phyloP scores from a whole-genome alignment of 2,329 filamentous ascomycete genomes.

The Fusarium sp. region DNA sequence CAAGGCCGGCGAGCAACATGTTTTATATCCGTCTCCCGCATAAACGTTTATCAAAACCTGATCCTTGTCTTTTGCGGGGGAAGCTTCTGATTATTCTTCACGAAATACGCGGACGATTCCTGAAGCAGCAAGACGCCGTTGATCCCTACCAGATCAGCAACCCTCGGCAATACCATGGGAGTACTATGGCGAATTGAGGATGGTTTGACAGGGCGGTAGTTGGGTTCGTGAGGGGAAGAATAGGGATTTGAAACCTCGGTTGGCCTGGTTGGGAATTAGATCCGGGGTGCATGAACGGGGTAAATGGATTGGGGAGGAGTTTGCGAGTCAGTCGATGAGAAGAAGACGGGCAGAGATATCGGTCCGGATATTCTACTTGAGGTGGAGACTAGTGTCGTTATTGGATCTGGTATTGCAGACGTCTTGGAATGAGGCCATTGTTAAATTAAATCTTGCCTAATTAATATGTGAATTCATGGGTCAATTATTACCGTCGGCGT shows the following conservation, averaged over 20 bases:
- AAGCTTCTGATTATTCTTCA: neutral
- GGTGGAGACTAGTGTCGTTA: neutral
- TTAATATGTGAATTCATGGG: neutral
- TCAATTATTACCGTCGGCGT: neutral
- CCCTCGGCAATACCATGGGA: constrained; percentile 1
- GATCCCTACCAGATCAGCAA: constrained; percentile 10
- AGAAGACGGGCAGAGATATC: neutral
- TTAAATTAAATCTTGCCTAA: neutral
- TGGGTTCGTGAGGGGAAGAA: neutral
- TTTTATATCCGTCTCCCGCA: constrained; percentile 17
- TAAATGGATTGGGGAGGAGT: neutral
- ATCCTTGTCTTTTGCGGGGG: neutral
- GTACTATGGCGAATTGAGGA: neutral
- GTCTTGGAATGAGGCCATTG: neutral
- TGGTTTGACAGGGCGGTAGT: constrained; percentile 16
- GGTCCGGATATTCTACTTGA: neutral
- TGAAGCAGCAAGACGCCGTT: neutral
- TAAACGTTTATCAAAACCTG: constrained; percentile 14
- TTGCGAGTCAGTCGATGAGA: constrained; percentile 5
- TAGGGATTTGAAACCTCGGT: constrained; percentile 24
- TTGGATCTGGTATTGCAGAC: neutral
- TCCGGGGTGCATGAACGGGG: constrained; percentile 20
- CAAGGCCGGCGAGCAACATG: neutral
- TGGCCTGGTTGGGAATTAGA: constrained; percentile 16
- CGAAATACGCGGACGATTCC: neutral